Base-by-base conservation (phyloP, 495 filamentous ascomycete species). In the Penicillium steckii region DNA sequence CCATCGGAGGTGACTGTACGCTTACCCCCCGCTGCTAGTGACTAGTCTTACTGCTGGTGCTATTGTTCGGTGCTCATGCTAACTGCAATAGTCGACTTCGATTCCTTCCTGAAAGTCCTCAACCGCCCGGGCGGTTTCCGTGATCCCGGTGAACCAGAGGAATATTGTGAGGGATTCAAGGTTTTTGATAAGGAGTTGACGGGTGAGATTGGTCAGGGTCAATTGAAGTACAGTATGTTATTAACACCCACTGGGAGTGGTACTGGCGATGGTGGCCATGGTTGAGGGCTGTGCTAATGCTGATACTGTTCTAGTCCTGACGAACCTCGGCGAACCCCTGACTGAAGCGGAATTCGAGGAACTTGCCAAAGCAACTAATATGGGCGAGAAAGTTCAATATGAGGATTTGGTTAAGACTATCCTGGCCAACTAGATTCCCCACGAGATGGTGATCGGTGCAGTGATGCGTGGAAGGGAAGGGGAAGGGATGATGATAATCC, bases 111-210 rank as follows among this genome's bases (percentile, higher is more conserved):
- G 59, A 93, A 92, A 66, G 82, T 97, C 61, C 88, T 98, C 53
- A 97, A 97, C 79, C 88, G 94, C 32, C 95, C 94, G 8, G 93
- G 92, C 66, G 94, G 94, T 47, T 98, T 97, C 85, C 91, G 94
- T 60, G 93, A 97, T 45, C 95, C 95, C 6, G 92, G 91, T 59
- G 92, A 97, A 69, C 93, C 93, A 8, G 92, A 97, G 58, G 93
- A 97, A 73, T 98, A 97, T 70, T 95, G 91, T 71, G 86, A 91
- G 38, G 94, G 93, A 42, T 98, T 98, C 75, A 94, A 97, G 74
- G 94, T 97, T 51, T 98, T 98, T 64, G 94, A 98, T 74, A 98
- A 98, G 78, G 94, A 98, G 71, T 86, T 93, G 85, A 95, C 91
- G 44, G 94, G 94, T 17, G 96, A 90, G 73, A 96, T 98, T 73